Evolutionary conservation across 2,329 filamentous ascomycete species (phyloP).

Genomic region (Stenocarpella maydis): DNA sequence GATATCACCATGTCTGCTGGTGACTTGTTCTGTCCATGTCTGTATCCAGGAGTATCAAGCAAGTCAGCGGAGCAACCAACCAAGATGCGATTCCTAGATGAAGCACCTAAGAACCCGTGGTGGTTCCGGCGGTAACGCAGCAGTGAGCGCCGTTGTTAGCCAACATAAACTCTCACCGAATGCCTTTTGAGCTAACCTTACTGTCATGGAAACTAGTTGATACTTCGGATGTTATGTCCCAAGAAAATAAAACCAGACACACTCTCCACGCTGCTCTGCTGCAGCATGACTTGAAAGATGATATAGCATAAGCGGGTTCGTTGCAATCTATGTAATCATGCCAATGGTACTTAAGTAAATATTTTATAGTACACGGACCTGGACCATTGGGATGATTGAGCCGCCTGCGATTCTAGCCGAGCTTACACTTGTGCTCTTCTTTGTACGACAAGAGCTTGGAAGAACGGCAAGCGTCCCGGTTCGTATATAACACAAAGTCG

Average conservation of each 20-base stretch:
- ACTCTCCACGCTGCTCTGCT: background rate
- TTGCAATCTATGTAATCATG: background rate
- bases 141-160: no score
- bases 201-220: no score
- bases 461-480: background rate
- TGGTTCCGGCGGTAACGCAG: no score
- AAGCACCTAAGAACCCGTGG: no score
- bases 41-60: background rate
- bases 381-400: background rate
- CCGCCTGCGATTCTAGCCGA: no score
- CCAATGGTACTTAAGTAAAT: background rate
- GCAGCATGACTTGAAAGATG: background rate
- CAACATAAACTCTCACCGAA: no score
- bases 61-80: background rate
- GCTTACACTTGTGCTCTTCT: background rate
- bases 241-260: background rate
- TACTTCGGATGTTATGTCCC: no score
- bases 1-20: background rate
- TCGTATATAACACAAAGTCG: background rate
- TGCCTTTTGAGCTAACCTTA: no score
- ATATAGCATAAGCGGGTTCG: background rate
- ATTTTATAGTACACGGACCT: background rate
- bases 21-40: background rate
- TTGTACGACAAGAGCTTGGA: background rate
- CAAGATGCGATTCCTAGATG: no score